Conservation (phyloP, 2,329 filamentous ascomycete genomes). For the Ceratocystis cacaofunesta region DNA sequence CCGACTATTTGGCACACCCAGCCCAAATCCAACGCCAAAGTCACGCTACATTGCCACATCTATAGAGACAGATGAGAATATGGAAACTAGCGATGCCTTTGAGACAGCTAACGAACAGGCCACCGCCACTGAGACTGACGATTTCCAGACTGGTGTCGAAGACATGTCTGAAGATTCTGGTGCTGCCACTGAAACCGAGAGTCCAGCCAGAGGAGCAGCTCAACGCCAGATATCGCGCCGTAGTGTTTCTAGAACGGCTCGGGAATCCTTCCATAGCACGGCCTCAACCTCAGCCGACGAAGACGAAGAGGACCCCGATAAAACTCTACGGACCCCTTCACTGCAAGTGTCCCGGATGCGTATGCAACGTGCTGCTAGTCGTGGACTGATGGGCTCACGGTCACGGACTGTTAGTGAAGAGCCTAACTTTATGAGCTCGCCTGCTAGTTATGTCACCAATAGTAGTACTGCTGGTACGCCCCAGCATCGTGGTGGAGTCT, state of each 20-base stretch:
- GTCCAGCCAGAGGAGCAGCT: conserved; percentile 30
- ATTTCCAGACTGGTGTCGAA: conserved; percentile 87
- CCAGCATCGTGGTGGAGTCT: conserved; percentile 31
- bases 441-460: conserved; percentile 39
- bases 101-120: conserved; percentile 57
- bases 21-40: conserved; percentile 7
- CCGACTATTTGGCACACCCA: conserved; percentile 15
- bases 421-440: conserved; percentile 42
- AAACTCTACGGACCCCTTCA: conserved; percentile 42
- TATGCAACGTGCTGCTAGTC: conserved; percentile 48
- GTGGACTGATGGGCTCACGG: conserved; percentile 43
- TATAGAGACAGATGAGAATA: conserved; percentile 30
- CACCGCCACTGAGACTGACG: conserved; percentile 67
- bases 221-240: conserved; percentile 30
- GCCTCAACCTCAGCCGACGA: conserved; percentile 77
- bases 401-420: conserved; percentile 49
- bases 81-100: conserved; percentile 55
- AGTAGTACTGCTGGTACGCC: conserved; percentile 33
- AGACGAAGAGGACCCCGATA: conserved; percentile 42
- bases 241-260: conserved; percentile 35
- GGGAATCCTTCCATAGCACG: conserved; percentile 67
- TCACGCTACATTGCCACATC: background rate
- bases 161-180: conserved; percentile 51
- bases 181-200: conserved; percentile 76
- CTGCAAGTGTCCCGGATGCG: conserved; percentile 53